Base-by-base conservation (phyloP, 1,284 basidiomycete genomes). In the Moesziomyces sp. region DNA sequence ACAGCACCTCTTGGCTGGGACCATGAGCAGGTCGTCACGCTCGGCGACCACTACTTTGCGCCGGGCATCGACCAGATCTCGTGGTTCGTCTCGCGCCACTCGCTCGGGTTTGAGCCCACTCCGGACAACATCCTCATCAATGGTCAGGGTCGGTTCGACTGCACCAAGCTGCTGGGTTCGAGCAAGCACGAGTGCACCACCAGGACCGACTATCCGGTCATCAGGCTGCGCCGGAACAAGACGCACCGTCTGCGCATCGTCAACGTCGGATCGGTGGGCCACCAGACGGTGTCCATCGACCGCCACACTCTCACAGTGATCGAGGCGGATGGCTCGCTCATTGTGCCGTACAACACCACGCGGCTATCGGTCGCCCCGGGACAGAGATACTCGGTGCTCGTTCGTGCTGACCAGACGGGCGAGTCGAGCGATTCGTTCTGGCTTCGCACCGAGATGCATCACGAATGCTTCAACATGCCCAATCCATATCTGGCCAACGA, bases 201-300 rank as follows among this genome's bases (percentile, higher is more conserved):
- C 47, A 53, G 46, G 52, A 28, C n/a, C 47, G 35, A 21, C 30
- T 58, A 43, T 30, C 38, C 38, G 18, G 21, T 24, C 21, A 52
- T 60, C n/a, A 5, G 28, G 73, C 59, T 83, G 19, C 52, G 66
- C 13, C 65, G 78, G 28, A 66, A 76, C 57, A 81, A 83, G 58
- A 83, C 86, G 14, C 87, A 88, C 76, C 86, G 89, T 4, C 85
- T 89, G 76, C 86, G 89, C 7, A 72, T 89, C 23, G 85, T 89
- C 57, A 69, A 69, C 40, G 66, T 73, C 14, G 66, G 63, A 13
- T 49, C 64, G 1, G 48, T 71, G 1, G 61, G 46, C 2, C 60
- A 71, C 23, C 46, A 57, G 34, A 68, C 49, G 3, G 85, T 87
- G 79, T 85, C 85, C 2, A 79, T 88, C 48, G 87, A 87, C 65